Evolutionary conservation across 306 rosid species (phyloP), one percentile per base, ranked within the genome.

Genomic region (Urtica urens): DNA sequence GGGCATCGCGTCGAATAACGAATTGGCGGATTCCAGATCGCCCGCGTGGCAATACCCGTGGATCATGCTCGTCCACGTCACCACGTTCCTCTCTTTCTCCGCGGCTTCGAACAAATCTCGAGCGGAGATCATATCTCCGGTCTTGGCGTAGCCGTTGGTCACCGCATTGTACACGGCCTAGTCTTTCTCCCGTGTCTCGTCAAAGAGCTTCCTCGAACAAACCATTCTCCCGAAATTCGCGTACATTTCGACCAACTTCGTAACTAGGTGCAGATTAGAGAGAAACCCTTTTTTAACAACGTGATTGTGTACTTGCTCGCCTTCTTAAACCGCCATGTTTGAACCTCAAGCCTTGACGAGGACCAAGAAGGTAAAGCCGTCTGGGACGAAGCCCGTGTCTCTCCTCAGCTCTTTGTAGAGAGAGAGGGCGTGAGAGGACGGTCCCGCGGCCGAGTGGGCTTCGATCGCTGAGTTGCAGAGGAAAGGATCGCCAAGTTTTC

Each of bases 21-120:
- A 61, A 61, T 71, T 71, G 42, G 87, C 87, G 12, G 59, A 57
- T 7, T 55, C 67, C 33, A 78, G 52, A 48, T 78, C 66, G 49
- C 80, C 77, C 9, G 35, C 35, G 12, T 38, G 57, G 46, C 80
- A 78, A 68, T 78, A 85, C 12, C 85, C 93, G 28, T 51, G 64
- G 20, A 80, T 63, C 81, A 84, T 72, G 56, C 74, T 70, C 6
- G 94, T 84, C 92, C 92, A 80, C 33, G 86, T 64, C 49, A 80
- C 68, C 46, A 72, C 86, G 55, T 77, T 84, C 60, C 45, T 67
- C 20, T 65, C 63, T n/a, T n/a, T n/a, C 5, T 9, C 59, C 78
- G 73, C 66, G 59, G 57, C 56, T 24, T 81, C 75, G 53, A 78
- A 85, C 72, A 85, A 54, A 48, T 46, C 68, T 31, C 51, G 58